Evolutionary conservation across 192 early-diverging fungal species (phyloP), one percentile per base, ranked within the genome.

Genomic region (Podochytrium sp.): DNA sequence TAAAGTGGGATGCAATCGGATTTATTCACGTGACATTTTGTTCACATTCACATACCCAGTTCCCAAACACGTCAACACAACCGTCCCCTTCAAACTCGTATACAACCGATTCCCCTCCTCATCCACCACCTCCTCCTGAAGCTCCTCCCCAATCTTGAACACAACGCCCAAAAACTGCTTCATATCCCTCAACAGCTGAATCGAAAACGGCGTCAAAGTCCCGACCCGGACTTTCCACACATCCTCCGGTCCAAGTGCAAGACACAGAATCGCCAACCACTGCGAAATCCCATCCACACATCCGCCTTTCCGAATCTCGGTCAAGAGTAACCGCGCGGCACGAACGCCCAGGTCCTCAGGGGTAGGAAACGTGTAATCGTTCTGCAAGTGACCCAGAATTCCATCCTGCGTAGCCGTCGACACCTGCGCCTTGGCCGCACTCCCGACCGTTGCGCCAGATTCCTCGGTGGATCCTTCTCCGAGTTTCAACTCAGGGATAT

Each of bases 131-230:
- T 52, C 49, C 53, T 51, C 35, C 38, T 25, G 18, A 10, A 25
- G 39, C 37, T 69, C 66, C 20, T 69, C 66, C 80, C 86, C 89
- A 62, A 99, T 91, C 82, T 97, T 99, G 86, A 98, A 98, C 1
- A 90, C 91, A 12, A 92, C 90, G 40, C 93, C 94, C 79, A 99
- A 92, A 76, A 98, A 95, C 52, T 87, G 83, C 75, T 91, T 87
- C 43, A 99, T 75, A 79, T 99, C 97, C 34, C 97, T 89, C 60
- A 99, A 75, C 71, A 90, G 93, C 85, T 98, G 95, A 59, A 98
- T 91, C n/a, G 94, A 90, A 71, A 95, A 95, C 32, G 92, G 90
- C 14, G 92, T 92, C 32, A 99, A 83, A 65, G 88, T 82, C 14
- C 94, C 94, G 34, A 97, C 81, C 30, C 95, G 83, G 23, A 96